Conservation (phyloP, 805 yeast species). For the Zygosaccharomyces rouxii region DNA sequence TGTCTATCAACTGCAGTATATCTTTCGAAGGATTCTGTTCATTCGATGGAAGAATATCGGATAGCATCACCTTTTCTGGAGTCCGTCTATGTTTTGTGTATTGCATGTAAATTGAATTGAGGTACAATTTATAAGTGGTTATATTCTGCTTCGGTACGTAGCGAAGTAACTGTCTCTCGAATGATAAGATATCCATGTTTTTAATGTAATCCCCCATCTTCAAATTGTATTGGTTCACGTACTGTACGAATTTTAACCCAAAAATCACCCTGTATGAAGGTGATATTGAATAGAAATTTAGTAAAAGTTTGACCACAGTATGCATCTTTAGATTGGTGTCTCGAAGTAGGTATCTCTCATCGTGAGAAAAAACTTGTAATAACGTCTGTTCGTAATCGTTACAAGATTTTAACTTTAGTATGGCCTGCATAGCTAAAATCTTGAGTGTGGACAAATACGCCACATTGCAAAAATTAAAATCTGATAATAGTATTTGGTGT, state of each 20-base stretch:
- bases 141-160: slow-evolving; percentile 2
- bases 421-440: slow-evolving; percentile 27
- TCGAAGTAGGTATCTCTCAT: slow-evolving; percentile 23
- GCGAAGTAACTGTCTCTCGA: slow-evolving; percentile 17
- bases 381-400: slow-evolving; percentile 13
- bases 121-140: not conserved
- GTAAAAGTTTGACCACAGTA: slow-evolving; percentile 24
- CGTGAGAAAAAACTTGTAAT: slow-evolving; percentile 23
- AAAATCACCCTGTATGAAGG: slow-evolving; percentile 23
- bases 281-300: slow-evolving; percentile 24
- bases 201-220: slow-evolving; percentile 23
- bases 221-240: slow-evolving; percentile 24
- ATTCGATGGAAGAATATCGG: slow-evolving; percentile 11
- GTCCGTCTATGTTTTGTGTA: slow-evolving; percentile 16
- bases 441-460: slow-evolving; percentile 27
- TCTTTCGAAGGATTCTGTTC: not conserved
- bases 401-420: slow-evolving; percentile 20
- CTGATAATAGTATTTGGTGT: slow-evolving; percentile 24
- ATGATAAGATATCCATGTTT: slow-evolving; percentile 17
- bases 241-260: slow-evolving; percentile 32
- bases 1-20: not conserved
- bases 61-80: slow-evolving; percentile 21
- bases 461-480: slow-evolving; percentile 21
- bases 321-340: slow-evolving; percentile 20
- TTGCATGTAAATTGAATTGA: slow-evolving; percentile 19